Evolutionary conservation across 306 rosid species (phyloP).

Genomic region (Gastrolobium bilobum): DNA sequence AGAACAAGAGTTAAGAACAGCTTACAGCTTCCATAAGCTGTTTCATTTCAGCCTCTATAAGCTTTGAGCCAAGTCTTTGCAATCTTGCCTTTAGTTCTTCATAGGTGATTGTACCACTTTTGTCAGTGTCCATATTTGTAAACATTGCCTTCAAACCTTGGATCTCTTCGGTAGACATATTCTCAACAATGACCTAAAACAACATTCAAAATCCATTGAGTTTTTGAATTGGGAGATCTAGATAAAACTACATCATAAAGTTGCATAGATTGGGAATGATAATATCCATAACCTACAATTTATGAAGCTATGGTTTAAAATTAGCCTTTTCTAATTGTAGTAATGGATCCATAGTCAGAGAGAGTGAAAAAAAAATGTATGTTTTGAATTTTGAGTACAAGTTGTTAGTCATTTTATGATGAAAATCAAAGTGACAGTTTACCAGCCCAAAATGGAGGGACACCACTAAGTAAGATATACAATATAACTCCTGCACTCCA

Average conservation of each 20-base stretch:
- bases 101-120: no score
- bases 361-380: background rate
- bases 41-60: no score
- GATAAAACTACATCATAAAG: background rate
- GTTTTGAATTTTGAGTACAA: background rate
- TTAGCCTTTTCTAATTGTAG: background rate
- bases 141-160: no score
- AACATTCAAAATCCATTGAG: no score
- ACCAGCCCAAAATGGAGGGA: constrained; percentile 99
- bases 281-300: background rate
- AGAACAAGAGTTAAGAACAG: no score
- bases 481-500: constrained; percentile 95
- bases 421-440: constrained; percentile 44
- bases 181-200: no score
- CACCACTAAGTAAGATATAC: constrained; percentile 90
- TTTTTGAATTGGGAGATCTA: background rate
- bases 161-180: no score
- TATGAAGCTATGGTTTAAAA: background rate
- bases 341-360: background rate
- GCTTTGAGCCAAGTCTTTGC: no score
- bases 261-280: background rate
- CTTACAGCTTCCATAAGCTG: no score
- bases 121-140: no score
- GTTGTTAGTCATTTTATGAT: background rate
- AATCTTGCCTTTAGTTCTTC: no score